Evolutionary conservation across 2,329 filamentous ascomycete genomes (phyloP).

Genomic region (Botrytis tulipae): DNA sequence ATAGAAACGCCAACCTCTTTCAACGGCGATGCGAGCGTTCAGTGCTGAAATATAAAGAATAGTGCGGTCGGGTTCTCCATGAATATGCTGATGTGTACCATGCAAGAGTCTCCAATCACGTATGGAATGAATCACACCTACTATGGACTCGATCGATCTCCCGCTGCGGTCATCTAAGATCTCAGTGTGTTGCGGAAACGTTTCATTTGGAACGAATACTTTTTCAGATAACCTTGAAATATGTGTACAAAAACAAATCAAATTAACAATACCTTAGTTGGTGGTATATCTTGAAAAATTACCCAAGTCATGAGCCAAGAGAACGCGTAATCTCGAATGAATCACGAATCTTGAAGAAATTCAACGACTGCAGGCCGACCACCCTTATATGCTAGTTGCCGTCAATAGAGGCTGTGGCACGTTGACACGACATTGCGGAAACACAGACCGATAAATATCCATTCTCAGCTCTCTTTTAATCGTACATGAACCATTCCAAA

Average conservation of each 20-base stretch:
- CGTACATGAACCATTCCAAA: background rate
- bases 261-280: background rate
- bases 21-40: background rate
- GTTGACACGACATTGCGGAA: conserved; percentile 2
- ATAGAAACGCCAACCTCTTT: background rate
- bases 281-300: background rate
- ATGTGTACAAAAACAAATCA: background rate
- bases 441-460: background rate
- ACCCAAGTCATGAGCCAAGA: background rate
- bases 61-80: too few relatives aligned
- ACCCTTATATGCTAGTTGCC: conserved; percentile 9
- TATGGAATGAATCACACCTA: background rate
- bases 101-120: background rate
- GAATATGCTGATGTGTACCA: background rate
- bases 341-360: background rate
- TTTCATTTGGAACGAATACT: background rate
- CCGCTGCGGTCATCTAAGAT: background rate
- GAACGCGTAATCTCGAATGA: background rate
- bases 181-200: background rate
- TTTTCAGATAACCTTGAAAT: background rate
- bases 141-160: background rate
- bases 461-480: background rate
- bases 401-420: conserved; percentile 19
- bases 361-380: background rate
- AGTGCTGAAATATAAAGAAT: background rate